phyloP scores from a whole-genome alignment of 352 stramenopile species.

The Thraustotheca clavata region DNA sequence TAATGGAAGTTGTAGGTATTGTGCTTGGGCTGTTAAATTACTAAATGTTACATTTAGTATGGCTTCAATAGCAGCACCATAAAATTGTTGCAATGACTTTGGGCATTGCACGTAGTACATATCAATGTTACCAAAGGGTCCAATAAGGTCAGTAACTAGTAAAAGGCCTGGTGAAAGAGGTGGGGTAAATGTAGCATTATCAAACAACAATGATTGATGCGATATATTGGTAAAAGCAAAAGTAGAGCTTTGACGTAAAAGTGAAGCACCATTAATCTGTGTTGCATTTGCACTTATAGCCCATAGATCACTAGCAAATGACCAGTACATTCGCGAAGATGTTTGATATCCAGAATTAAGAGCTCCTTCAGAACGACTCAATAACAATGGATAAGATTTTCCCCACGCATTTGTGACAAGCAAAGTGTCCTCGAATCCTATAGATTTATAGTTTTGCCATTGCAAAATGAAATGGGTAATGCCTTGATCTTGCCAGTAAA shows the following conservation, averaged over 20 bases:
- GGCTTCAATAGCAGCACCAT: neutral
- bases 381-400: neutral
- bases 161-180: neutral
- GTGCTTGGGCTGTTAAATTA: neutral
- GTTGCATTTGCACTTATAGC: neutral
- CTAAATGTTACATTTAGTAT: neutral
- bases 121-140: constrained; percentile 9
- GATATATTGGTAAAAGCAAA: constrained; percentile 14
- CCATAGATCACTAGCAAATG: neutral
- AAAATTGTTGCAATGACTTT: neutral
- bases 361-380: neutral
- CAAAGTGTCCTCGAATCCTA: neutral
- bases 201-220: neutral
- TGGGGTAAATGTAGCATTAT: neutral
- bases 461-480: neutral
- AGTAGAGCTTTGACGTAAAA: neutral
- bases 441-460: constrained; percentile 17
- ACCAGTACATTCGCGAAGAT: constrained; percentile 7
- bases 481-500: neutral
- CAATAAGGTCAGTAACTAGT: neutral
- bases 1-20: neutral
- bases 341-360: neutral
- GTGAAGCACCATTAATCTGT: neutral
- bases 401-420: neutral
- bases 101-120: neutral